A percentile compares a stretch with the other conserved stretches of the same genome.
Evolutionary conservation across 441 rosid genomes (phyloP).

Genomic region (Geranium incanum): DNA sequence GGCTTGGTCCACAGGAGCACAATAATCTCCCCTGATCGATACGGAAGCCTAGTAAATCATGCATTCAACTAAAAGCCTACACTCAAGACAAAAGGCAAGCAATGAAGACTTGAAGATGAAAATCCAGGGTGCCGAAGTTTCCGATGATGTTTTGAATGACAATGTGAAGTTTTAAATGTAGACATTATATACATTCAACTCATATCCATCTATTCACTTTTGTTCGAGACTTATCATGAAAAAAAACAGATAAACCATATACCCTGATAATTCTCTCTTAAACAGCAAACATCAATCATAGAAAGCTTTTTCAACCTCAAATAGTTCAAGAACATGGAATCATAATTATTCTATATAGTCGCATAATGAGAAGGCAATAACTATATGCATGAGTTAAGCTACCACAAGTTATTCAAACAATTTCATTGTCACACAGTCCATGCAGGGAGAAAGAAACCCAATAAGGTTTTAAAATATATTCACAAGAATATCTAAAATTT

Average conservation of each 20-base stretch:
- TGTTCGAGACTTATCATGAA: background rate
- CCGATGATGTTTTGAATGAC: background rate
- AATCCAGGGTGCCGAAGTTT: background rate
- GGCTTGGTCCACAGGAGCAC: background rate
- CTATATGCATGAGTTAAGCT: constrained; percentile 4
- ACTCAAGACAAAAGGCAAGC: background rate
- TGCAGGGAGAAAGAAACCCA: background rate
- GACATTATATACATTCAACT: background rate
- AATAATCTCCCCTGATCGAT: background rate
- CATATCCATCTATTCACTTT: background rate
- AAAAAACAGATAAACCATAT: background rate
- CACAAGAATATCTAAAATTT: constrained; percentile 3
- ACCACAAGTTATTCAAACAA: constrained; percentile 11
- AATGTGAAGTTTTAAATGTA: background rate
- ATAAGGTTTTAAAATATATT: too few relatives aligned
- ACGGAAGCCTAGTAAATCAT: background rate
- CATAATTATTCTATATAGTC: background rate
- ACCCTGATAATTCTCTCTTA: background rate
- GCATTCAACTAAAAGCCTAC: background rate
- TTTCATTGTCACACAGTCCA: constrained; percentile 4
- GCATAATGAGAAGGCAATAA: background rate
- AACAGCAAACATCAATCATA: background rate
- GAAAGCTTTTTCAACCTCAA: background rate
- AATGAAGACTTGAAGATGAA: background rate
- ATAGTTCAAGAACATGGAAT: background rate